Percentiles rank a stretch among this genome's conserved stretches.
Evolutionary conservation across 208 protist species (phyloP).

Genomic region (Leishmania major): DNA sequence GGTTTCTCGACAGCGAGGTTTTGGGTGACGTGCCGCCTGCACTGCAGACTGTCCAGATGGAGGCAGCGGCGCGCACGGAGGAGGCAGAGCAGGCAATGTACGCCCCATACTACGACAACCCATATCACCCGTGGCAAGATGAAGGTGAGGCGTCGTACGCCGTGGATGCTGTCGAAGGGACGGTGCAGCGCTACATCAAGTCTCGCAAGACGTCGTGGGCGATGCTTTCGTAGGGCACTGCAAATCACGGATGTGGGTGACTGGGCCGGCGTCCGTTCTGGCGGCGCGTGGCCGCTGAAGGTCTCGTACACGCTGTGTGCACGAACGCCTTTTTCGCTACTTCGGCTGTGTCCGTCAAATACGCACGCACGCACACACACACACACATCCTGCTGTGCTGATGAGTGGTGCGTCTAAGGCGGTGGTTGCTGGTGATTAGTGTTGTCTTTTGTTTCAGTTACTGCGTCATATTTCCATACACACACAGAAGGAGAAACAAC

Average conservation of each 20-base stretch:
- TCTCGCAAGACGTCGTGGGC: constrained; percentile 79
- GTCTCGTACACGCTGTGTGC: background rate
- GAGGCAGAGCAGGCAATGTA: constrained; percentile 86
- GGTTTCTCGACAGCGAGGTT: constrained; percentile 69
- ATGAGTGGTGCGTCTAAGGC: background rate
- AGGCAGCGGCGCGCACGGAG: constrained; percentile 84
- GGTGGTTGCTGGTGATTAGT: background rate
- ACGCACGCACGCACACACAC: background rate
- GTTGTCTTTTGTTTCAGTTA: background rate
- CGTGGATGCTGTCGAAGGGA: constrained; percentile 81
- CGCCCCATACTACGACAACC: constrained; percentile 78
- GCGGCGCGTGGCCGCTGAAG: background rate
- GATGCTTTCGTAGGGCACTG: constrained; percentile 65
- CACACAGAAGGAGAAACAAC: too few species aligned
- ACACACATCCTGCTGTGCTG: background rate
- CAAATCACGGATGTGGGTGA: background rate
- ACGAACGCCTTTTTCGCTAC: background rate
- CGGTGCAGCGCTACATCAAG: constrained; percentile 71
- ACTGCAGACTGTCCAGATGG: constrained; percentile 81
- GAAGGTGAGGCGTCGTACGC: constrained; percentile 79
- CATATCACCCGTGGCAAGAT: constrained; percentile 86
- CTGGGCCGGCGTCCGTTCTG: background rate
- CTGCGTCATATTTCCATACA: background rate
- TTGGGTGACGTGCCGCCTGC: constrained; percentile 72
- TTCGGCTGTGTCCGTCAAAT: background rate